These are phyloP conservation scores for Nymphaea colorata DNA, from an alignment of 164 flowering plant genomes.

Conservation along the genomic window DNA sequence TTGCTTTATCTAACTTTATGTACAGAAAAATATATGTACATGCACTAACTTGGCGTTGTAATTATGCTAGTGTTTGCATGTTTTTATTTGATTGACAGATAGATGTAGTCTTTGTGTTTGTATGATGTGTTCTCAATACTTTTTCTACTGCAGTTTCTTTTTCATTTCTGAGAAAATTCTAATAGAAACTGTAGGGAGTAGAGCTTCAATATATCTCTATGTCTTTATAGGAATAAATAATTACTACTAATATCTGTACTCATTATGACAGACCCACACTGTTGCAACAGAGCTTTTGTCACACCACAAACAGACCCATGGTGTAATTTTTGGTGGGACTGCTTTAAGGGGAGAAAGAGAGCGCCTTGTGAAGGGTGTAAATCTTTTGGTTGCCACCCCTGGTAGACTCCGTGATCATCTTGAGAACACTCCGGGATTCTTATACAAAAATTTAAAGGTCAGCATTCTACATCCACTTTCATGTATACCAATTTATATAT, in stretches of 20 bases:
- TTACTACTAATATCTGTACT: background rate
- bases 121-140: too few species aligned
- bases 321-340: slow-evolving; percentile 84
- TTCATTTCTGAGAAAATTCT: too few species aligned
- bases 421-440: slow-evolving; percentile 76
- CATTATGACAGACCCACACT: slow-evolving; percentile 60
- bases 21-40: too few species aligned
- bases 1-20: too few species aligned
- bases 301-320: slow-evolving; percentile 79
- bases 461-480: background rate
- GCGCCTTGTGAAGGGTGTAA: slow-evolving; percentile 76
- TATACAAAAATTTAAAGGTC: slow-evolving; percentile 78
- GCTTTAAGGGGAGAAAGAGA: slow-evolving; percentile 80
- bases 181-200: too few species aligned
- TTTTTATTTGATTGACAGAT: too few species aligned
- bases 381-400: slow-evolving; percentile 84
- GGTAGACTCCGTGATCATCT: slow-evolving; percentile 98
- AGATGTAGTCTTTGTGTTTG: too few species aligned
- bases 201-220: background rate
- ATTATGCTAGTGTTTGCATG: too few species aligned
- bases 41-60: too few species aligned
- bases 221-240: background rate
- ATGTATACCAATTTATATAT: background rate
- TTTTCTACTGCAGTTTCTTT: too few species aligned
- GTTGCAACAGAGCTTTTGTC: slow-evolving; percentile 89